Conservation (phyloP, 441 rosid species). For the Bocquillonia castaneifolia region DNA sequence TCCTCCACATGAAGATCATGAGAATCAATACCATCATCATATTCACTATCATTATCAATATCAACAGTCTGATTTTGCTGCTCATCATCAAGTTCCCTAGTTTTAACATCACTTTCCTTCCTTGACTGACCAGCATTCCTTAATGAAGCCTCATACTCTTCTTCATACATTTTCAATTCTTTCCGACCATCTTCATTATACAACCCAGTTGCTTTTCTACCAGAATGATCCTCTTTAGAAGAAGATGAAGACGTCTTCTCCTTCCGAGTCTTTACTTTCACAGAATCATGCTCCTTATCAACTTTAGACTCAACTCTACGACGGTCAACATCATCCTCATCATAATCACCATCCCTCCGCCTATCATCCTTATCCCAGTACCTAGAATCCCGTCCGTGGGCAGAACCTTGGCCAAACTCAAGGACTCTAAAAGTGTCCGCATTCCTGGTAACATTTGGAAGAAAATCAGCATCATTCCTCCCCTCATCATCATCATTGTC, state of each 20-base stretch:
- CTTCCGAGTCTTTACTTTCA: constrained; percentile 25
- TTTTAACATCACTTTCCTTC: constrained; percentile 24
- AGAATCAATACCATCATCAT: constrained; percentile 52
- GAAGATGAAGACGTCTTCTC: constrained; percentile 26
- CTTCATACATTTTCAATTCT: constrained; percentile 75
- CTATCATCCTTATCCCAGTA: constrained; percentile 95
- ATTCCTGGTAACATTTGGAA: constrained; percentile 69
- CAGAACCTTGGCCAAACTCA: constrained; percentile 68
- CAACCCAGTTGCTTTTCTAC: constrained; percentile 49
- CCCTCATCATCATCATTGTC: constrained; percentile 38
- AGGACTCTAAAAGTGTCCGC: constrained; percentile 45
- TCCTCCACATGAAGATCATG: constrained; percentile 49
- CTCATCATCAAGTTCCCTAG: constrained; percentile 26
- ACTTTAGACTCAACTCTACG: constrained; percentile 19
- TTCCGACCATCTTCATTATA: constrained; percentile 88
- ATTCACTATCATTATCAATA: constrained; percentile 46
- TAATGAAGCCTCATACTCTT: constrained; percentile 72
- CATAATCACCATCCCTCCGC: constrained; percentile 82
- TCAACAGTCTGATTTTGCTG: constrained; percentile 29
- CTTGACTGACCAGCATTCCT: constrained; percentile 32
- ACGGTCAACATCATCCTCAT: constrained; percentile 50
- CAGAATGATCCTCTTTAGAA: constrained; percentile 19
- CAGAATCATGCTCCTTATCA: constrained; percentile 24
- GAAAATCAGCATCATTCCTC: constrained; percentile 61
- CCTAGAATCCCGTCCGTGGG: constrained; percentile 79